phyloP scores from a whole-genome alignment of 257 asterid genomes.

The Nyctanthes arbortristis region DNA sequence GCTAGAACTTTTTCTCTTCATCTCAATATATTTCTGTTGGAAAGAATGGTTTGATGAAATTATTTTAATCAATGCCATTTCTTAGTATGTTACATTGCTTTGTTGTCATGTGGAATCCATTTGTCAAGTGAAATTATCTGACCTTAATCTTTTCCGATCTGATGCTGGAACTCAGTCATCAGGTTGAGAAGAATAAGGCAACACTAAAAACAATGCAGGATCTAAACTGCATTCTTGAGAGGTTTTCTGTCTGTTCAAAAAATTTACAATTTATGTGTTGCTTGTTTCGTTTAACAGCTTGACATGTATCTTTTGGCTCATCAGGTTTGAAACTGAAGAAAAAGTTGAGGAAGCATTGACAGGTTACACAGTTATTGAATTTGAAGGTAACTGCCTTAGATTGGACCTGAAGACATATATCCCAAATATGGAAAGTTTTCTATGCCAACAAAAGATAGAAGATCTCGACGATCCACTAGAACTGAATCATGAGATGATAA shows the following conservation, averaged over 20 bases:
- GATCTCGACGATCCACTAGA: conserved; percentile 66
- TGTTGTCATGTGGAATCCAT: conserved; percentile 10
- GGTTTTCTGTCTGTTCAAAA: conserved; percentile 40
- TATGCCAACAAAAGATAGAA: conserved; percentile 58
- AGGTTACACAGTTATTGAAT: conserved; percentile 67
- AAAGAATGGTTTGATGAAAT: conserved; percentile 1
- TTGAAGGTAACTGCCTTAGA: conserved; percentile 67
- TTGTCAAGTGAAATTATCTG: conserved; percentile 13
- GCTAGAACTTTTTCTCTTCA: conserved; percentile 5
- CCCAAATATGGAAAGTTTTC: conserved; percentile 53
- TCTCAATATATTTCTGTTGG: conserved; percentile 3
- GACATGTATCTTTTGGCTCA: conserved; percentile 20
- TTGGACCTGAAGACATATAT: conserved; percentile 71
- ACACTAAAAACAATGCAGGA: conserved; percentile 72
- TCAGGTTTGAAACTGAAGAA: conserved; percentile 74
- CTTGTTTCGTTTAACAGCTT: conserved; percentile 3
- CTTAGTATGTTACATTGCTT: conserved; percentile 1
- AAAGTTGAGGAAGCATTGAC: conserved; percentile 66
- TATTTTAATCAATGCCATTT: conserved; percentile 9
- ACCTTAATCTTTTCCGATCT: conserved; percentile 31
- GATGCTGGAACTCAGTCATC: conserved; percentile 69
- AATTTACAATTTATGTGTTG: not conserved
- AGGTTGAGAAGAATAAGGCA: conserved; percentile 62
- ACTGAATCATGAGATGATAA: conserved; percentile 68
- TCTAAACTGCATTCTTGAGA: conserved; percentile 52